Base-by-base conservation (phyloP, 2,329 filamentous ascomycete genomes). In the Pezicula carpinea region DNA sequence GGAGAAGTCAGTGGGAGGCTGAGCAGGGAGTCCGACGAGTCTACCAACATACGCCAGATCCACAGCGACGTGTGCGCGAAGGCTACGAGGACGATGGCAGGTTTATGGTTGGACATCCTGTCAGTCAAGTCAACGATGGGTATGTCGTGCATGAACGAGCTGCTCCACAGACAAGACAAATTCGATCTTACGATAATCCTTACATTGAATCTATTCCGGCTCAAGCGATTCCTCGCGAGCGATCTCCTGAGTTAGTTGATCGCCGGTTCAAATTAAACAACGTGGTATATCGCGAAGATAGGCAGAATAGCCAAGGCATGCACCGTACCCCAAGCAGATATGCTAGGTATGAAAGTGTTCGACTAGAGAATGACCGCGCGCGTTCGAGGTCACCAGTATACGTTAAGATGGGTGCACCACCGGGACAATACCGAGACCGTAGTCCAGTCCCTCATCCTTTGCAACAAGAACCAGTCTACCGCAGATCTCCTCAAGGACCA, bases 341-440 rank as follows among this genome's bases (percentile, higher is more conserved):
- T 53, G 59, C 61, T 44, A 47, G 62, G 21, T 66, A 64, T 46
- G 62, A 63, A 49, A 62, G 59, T 52, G 59, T 62, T 43, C 55
- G 62, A 52, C 54, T 59, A n/a, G 55, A 60, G 48, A 56, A 56
- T 47, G 63, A 62, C 34, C 60, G 59, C 42, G 54, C 56, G 13
- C 63, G 61, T 51, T 65, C 65, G 14, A 60, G 58, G 41, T 66
- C 66, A 33, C 63, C 66, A 43, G 54, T 60, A 47, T 66, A 64
- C 55, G 53, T 61, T 46, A 62, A 62, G 32, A 48, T 60, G 18
- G 56, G 54, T 26, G 43, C 53, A 44, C 56, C 58, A 49, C 34
- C 51, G 18, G 57, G 51, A 26, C 53, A 59, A 41, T 64, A 66
- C 51, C 59, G 58, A 29, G 61, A 66, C 40, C 61, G 57, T 13